Evolutionary conservation across 2,329 filamentous ascomycete species (phyloP), one percentile per base, ranked within the genome.

Genomic region (Orbilia ellipsospora): DNA sequence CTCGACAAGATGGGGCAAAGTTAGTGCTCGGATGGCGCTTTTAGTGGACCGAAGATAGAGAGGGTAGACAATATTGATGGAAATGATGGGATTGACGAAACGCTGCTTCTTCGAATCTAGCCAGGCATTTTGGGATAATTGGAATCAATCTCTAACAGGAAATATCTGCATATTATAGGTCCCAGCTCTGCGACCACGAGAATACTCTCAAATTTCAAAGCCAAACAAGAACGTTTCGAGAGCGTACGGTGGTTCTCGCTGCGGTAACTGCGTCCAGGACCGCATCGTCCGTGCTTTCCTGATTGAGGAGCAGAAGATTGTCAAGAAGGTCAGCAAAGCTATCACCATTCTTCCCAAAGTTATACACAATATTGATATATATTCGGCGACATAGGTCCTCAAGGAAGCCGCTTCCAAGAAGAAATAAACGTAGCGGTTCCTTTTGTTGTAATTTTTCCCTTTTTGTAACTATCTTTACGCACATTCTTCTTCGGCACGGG

Each of bases 281-380:
- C 92, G 95, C 82, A 92, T 99, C 81, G 93, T 97, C 81, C 93
- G 95, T 82, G 95, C 95, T 79, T 99, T 99, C 91, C 87, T 99
- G 85, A 98, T 99, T 80, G 96, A 99, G 89, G 95, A 99, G 90
- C 95, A 99, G 89, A 99, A 99, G 92, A 98, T 99, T 82, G 95
- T 99, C 86, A 99, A 99, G 93, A 99, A 99, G 92, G 95, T 99
- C 82, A 90, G 77, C 61, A 23, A 26, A 2, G 31, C 31, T 26
- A 63, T 23, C 59, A 26, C 15, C 36, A 13, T 40, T 5, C 45
- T 28, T 45, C 20, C 6, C 20, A 8, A 12, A 23, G 1, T 23
- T 23, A 10, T n/a, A 4, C n/a, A 52, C 3, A 23, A 66, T 36
- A 45, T 36, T 66, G 63, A 69, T 20, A 4, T 26, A 7, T 42